phyloP scores from a whole-genome alignment of 139 green algal species.

The Tetraselmis chui region DNA sequence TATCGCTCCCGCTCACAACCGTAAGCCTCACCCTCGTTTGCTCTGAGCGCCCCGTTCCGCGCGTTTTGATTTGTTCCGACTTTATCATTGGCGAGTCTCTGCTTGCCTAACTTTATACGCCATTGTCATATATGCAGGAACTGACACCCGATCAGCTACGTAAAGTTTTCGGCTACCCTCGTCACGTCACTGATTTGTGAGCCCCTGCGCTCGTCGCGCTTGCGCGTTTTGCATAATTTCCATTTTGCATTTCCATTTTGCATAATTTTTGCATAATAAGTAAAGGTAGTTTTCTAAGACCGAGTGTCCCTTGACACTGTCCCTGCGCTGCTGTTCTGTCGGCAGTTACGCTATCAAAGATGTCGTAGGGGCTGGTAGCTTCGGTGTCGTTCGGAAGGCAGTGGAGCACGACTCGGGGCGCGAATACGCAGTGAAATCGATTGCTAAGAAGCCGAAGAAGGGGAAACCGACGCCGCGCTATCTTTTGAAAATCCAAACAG shows the following conservation, averaged over 20 bases:
- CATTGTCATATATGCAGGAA: constrained; percentile 13
- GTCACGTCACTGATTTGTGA: constrained; percentile 45
- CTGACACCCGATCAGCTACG: constrained; percentile 53
- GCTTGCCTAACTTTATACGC: neutral
- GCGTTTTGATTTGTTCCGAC: neutral
- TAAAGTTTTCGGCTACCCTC: constrained; percentile 66
- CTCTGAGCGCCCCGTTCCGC: neutral
- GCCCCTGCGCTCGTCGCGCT: neutral
- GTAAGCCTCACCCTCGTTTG: neutral
- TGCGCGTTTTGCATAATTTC: neutral
- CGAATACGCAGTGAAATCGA: constrained; percentile 75
- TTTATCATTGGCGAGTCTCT: too few species aligned
- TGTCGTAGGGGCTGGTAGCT: constrained; percentile 78
- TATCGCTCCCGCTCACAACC: constrained; percentile 57
- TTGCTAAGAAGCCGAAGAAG: constrained; percentile 77
- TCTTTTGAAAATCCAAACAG: constrained; percentile 85
- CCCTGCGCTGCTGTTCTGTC: neutral
- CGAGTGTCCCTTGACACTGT: too few species aligned
- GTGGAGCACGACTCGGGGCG: constrained; percentile 41
- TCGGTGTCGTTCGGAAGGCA: constrained; percentile 78
- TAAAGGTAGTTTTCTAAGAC: too few species aligned
- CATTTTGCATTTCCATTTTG: neutral
- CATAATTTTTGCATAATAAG: neutral
- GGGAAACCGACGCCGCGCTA: constrained; percentile 70
- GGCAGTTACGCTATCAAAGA: constrained; percentile 59